These are phyloP conservation scores for Clohesyomyces aquaticus DNA, from an alignment of 495 filamentous ascomycete genomes.

Conservation along the genomic window DNA sequence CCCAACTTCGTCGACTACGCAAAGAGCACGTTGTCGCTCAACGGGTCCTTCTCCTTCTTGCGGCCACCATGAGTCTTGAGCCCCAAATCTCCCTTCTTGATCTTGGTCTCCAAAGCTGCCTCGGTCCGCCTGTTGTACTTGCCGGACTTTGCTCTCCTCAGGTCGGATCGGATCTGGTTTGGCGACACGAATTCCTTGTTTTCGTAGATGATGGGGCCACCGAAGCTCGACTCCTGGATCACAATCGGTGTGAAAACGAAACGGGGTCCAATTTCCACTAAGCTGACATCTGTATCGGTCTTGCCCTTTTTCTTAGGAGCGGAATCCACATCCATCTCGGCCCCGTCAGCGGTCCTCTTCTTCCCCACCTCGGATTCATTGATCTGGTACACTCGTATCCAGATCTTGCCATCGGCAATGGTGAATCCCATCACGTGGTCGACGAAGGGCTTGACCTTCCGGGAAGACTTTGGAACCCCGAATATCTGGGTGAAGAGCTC, in stretches of 20 bases:
- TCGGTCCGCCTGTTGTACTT: conserved; percentile 75
- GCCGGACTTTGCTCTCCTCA: conserved; percentile 72
- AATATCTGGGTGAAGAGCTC: conserved; percentile 92
- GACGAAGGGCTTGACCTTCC: conserved; percentile 92
- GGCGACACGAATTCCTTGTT: conserved; percentile 98
- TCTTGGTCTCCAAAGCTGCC: conserved; percentile 67
- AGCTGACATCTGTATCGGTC: conserved; percentile 65
- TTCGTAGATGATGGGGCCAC: conserved; percentile 96
- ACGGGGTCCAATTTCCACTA: conserved; percentile 93
- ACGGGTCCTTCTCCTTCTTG: conserved; percentile 63
- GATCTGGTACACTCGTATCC: conserved; percentile 94
- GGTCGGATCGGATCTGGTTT: conserved; percentile 86
- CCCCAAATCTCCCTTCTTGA: conserved; percentile 76
- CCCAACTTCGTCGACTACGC: conserved; percentile 43
- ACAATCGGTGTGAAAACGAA: conserved; percentile 96
- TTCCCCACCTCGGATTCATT: conserved; percentile 72
- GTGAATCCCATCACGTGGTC: conserved; percentile 95
- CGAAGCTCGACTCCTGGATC: conserved; percentile 93
- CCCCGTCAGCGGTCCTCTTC: conserved; percentile 46
- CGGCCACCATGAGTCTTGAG: conserved; percentile 66
- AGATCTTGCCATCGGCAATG: conserved; percentile 91
- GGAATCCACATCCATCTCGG: conserved; percentile 42
- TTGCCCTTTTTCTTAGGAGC: conserved; percentile 51
- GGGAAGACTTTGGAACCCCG: conserved; percentile 83
- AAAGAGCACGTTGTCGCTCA: conserved; percentile 84